phyloP scores from a whole-genome alignment of 2,329 filamentous ascomycete species.

The Fusarium brachygibbosum region DNA sequence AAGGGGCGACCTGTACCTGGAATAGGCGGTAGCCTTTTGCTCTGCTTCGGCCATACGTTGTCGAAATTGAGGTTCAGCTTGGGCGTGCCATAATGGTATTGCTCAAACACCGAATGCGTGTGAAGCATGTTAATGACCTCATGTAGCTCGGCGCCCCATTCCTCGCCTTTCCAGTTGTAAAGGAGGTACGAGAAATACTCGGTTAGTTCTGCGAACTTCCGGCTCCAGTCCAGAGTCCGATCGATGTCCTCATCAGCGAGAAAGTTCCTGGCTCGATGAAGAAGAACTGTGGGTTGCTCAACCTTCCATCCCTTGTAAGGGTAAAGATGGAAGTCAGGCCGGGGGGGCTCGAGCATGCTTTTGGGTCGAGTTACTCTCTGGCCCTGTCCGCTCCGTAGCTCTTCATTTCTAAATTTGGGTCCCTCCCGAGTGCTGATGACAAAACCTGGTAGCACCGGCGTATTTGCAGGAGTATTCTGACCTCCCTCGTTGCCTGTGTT shows the following conservation, averaged over 20 bases:
- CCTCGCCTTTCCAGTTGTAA: conserved; percentile 40
- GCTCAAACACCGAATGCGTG: conserved; percentile 54
- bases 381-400: background rate
- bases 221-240: conserved; percentile 57
- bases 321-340: conserved; percentile 22
- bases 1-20: conserved; percentile 19
- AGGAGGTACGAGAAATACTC: conserved; percentile 57
- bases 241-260: conserved; percentile 64
- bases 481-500: background rate
- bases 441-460: conserved; percentile 23
- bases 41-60: conserved; percentile 34
- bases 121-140: conserved; percentile 53
- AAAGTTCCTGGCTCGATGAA: conserved; percentile 57
- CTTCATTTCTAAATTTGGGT: background rate
- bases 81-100: conserved; percentile 52
- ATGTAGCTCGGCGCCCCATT: conserved; percentile 50
- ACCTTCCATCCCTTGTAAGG: conserved; percentile 55
- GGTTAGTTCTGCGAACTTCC: conserved; percentile 54
- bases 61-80: conserved; percentile 49
- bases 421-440: conserved; percentile 25
- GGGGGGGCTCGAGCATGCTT: background rate
- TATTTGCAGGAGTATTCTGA: background rate
- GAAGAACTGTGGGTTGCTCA: conserved; percentile 52
- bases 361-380: conserved; percentile 15
- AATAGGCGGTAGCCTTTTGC: conserved; percentile 49